phyloP scores from a whole-genome alignment of 2,329 filamentous ascomycete genomes.

The Zasmidium angulare region DNA sequence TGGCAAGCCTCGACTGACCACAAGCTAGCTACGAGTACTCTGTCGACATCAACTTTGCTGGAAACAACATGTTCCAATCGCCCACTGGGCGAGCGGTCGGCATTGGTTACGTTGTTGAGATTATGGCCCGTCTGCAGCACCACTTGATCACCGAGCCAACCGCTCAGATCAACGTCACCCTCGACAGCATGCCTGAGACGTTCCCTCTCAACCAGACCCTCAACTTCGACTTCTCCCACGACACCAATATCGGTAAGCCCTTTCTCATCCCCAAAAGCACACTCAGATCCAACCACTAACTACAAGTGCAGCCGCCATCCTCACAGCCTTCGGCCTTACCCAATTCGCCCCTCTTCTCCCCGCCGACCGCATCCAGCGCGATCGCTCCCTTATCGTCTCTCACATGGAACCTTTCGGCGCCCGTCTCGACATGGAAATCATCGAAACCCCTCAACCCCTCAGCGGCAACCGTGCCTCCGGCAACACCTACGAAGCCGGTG shows the following conservation, averaged over 20 bases:
- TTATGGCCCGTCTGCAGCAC: slow-evolving; percentile 66
- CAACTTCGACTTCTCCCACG: slow-evolving; percentile 77
- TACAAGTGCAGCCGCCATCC: slow-evolving; percentile 57
- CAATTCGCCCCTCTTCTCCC: slow-evolving; percentile 66
- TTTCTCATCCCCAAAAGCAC: not conserved
- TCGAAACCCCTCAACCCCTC: slow-evolving; percentile 65
- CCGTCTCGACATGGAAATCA: slow-evolving; percentile 71
- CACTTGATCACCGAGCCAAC: slow-evolving; percentile 51
- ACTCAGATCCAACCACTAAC: not conserved
- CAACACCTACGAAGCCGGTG: slow-evolving; percentile 47
- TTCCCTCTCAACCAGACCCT: slow-evolving; percentile 73
- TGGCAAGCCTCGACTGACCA: not conserved
- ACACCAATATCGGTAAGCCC: slow-evolving; percentile 50
- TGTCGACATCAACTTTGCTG: slow-evolving; percentile 64
- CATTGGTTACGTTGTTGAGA: slow-evolving; percentile 70
- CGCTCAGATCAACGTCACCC: slow-evolving; percentile 61
- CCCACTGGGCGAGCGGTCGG: slow-evolving; percentile 70
- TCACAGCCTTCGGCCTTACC: slow-evolving; percentile 70
- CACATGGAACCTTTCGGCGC: slow-evolving; percentile 72
- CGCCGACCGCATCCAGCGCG: slow-evolving; percentile 54
- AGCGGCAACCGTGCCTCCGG: slow-evolving; percentile 50
- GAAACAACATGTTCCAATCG: slow-evolving; percentile 62
- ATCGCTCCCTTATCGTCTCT: slow-evolving; percentile 62
- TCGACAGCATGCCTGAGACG: slow-evolving; percentile 65
- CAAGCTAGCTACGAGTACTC: slow-evolving; percentile 62